Base-by-base conservation (phyloP, 148 eudicot species). In the Pouteria glomerata region DNA sequence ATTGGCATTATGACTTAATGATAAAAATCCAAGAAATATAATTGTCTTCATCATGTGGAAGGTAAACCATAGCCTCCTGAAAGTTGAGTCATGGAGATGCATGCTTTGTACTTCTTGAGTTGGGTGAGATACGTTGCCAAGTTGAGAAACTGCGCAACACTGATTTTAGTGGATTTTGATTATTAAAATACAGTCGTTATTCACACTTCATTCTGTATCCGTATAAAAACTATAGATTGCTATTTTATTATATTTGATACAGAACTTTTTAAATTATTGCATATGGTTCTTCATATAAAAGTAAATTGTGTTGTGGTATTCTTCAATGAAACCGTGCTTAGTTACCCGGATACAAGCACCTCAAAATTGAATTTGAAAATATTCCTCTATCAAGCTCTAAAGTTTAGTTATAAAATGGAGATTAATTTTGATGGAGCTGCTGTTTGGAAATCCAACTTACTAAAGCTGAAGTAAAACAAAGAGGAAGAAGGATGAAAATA, bases 1-100 rank as follows among this genome's bases (percentile, higher is more conserved):
- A 45, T 75, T 95, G 73, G 97, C 99, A 74, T 93, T 87, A 87
- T 57, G 3, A 21, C 4, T 14, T n/a, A 6, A 8, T 45, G 19
- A 57, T 13, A 21, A n/a, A 15, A 55, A 19, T 70, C 1, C 24
- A 55, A 41, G 29, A 70, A 57, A 56, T 24, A 37, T 29, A 23
- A 27, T 27, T 15, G 14, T 48, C 18, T 1, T 64, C 45, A 33
- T 33, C 24, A 15, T 35, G 16, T 61, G 8, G 35, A 23, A 30
- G 30, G 58, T 21, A 71, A 16, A 31, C 34, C 35, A 56, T 26
- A 12, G 34, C 42, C 21, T 39, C 48, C 42, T 57, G 64, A 42
- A 71, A 60, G 66, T 61, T 61, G 45, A 45, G 68, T 57, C 45
- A 45, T 23, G 68, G 35, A 48, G 57, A 34, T 31, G 27, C 26